phyloP scores from a whole-genome alignment of 169 alveolate genomes.

The Plasmodium falciparum region DNA sequence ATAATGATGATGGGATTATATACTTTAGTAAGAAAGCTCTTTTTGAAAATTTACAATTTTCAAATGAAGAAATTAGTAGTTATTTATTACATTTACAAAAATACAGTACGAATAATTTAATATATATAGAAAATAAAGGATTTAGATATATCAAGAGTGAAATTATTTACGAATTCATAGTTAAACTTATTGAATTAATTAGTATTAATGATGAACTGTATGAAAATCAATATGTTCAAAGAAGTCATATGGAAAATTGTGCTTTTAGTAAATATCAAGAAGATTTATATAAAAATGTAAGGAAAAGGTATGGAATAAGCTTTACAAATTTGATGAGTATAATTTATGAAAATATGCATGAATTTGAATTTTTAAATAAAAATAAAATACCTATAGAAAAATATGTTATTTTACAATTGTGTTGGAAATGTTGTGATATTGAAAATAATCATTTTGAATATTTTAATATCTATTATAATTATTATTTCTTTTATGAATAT shows the following conservation, averaged over 20 bases:
- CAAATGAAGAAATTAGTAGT: conserved; percentile 69
- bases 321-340: conserved; percentile 34
- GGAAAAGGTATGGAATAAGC: conserved; percentile 46
- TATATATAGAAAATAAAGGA: conserved; percentile 58
- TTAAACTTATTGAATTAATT: conserved; percentile 56
- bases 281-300: conserved; percentile 38
- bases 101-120: conserved; percentile 52
- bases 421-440: conserved; percentile 73
- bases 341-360: conserved; percentile 39
- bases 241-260: background rate
- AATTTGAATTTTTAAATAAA: conserved; percentile 40
- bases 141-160: conserved; percentile 64
- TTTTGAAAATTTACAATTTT: conserved; percentile 61
- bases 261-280: conserved; percentile 27
- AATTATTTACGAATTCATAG: conserved; percentile 50
- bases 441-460: conserved; percentile 61
- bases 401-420: conserved; percentile 61
- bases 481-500: conserved; percentile 66
- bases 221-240: conserved; percentile 33
- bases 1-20: conserved; percentile 53
- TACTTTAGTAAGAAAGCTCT: conserved; percentile 56
- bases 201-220: conserved; percentile 61
- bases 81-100: conserved; percentile 71
- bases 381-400: conserved; percentile 52
- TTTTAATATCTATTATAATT: conserved; percentile 57